These are phyloP conservation scores for Candida qinlingensis DNA, from an alignment of 805 yeast genomes.

Conservation along the genomic window DNA sequence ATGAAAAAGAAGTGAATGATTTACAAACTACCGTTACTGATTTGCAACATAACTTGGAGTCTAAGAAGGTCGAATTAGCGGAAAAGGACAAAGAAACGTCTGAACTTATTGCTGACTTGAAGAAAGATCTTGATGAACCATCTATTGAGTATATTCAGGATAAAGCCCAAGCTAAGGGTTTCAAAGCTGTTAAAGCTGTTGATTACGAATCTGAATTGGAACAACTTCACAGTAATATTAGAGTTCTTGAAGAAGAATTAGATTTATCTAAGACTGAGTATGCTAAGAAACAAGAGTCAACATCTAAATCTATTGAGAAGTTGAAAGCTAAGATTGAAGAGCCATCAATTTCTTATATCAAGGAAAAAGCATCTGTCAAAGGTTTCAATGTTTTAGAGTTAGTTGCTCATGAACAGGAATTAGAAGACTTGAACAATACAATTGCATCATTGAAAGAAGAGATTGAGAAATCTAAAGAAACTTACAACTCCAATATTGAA, in stretches of 20 bases:
- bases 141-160: slow-evolving; percentile 24
- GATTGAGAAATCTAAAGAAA: not conserved
- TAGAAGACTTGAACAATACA: not conserved
- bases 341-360: slow-evolving; percentile 1
- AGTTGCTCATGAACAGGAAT: not conserved
- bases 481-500: not conserved
- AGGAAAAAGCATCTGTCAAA: slow-evolving; percentile 4
- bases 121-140: slow-evolving; percentile 24
- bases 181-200: not conserved
- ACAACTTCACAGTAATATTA: slow-evolving; percentile 8
- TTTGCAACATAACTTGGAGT: not conserved
- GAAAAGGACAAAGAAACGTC: slow-evolving; percentile 4
- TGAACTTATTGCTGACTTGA: slow-evolving; percentile 2
- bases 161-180: slow-evolving; percentile 17
- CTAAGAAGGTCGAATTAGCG: not conserved
- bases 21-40: not conserved
- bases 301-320: slow-evolving; percentile 1
- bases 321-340: slow-evolving; percentile 5
- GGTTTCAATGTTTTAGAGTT: slow-evolving; percentile 18
- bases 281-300: slow-evolving; percentile 5
- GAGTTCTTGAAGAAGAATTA: slow-evolving; percentile 16
- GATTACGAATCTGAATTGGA: slow-evolving; percentile 2
- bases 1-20: slow-evolving; percentile 6
- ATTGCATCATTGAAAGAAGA: slow-evolving; percentile 1
- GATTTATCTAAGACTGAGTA: not conserved